Percentiles rank a stretch among this genome's conserved stretches.
Evolutionary conservation across 1,139 yeast genomes (phyloP).

Genomic region (Nakaseomyces nivariensis): DNA sequence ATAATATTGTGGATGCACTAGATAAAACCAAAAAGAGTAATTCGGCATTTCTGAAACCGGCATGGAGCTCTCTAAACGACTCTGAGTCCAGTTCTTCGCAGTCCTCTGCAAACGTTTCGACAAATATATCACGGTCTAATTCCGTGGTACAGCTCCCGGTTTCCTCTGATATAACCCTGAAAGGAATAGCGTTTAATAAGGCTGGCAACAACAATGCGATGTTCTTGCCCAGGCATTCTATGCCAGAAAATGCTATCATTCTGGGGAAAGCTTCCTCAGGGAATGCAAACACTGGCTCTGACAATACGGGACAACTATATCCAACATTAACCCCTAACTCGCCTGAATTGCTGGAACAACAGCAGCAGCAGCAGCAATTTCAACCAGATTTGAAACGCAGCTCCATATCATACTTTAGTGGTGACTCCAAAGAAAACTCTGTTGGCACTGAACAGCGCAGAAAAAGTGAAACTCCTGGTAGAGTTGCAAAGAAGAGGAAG

Average conservation of each 20-base stretch:
- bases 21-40: background rate
- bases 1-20: background rate
- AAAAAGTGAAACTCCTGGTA: background rate
- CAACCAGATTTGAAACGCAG: background rate
- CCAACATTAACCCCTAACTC: background rate
- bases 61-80: background rate
- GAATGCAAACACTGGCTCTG: too few species aligned
- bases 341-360: background rate
- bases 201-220: background rate
- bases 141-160: background rate
- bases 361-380: background rate
- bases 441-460: background rate
- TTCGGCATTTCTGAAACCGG: background rate
- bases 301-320: background rate
- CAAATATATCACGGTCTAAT: background rate
- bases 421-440: background rate
- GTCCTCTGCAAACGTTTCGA: background rate
- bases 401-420: background rate
- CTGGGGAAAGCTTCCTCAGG: background rate
- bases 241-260: background rate
- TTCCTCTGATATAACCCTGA: background rate
- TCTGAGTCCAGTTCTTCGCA: slow-evolving; percentile 1
- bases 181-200: background rate
- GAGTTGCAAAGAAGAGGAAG: slow-evolving; percentile 40
- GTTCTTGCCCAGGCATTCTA: background rate